Conservation (phyloP, 2,329 filamentous ascomycete species). For the Claviceps humidiphila region DNA sequence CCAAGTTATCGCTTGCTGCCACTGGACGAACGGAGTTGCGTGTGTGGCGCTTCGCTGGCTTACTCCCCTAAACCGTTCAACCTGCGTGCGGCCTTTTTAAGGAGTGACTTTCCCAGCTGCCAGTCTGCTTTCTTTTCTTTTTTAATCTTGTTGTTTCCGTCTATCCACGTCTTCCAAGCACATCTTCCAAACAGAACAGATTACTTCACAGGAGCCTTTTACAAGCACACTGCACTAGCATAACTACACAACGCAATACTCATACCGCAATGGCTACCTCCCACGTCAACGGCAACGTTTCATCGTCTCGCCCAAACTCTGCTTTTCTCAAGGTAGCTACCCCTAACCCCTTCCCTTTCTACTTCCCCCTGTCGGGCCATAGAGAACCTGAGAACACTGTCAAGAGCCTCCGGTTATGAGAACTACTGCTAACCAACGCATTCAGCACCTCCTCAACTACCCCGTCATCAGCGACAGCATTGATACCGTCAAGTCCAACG, state of each 20-base stretch:
- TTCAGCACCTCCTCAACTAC: slow-evolving; percentile 70
- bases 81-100: slow-evolving; percentile 4
- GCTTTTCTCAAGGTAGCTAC: slow-evolving; percentile 34
- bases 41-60: too few relatives aligned
- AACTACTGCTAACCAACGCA: background rate
- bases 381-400: too few relatives aligned
- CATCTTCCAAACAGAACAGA: background rate
- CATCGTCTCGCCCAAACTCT: slow-evolving; percentile 30
- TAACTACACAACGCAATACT: background rate
- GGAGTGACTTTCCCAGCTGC: slow-evolving; percentile 1
- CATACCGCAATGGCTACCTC: slow-evolving; percentile 20
- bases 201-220: background rate
- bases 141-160: too few relatives aligned
- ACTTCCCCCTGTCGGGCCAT: background rate
- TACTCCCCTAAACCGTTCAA: background rate
- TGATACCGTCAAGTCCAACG: slow-evolving; percentile 65
- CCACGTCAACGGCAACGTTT: slow-evolving; percentile 39
- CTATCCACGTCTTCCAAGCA: too few relatives aligned
- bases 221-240: background rate
- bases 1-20: too few relatives aligned
- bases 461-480: slow-evolving; percentile 72
- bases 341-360: too few relatives aligned
- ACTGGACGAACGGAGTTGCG: too few relatives aligned
- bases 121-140: background rate
- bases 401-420: too few relatives aligned